Percentiles rank a stretch among this genome's conserved stretches.
Evolutionary conservation across 2,329 filamentous ascomycete genomes (phyloP).

Genomic region (Podosphaera fusca): DNA sequence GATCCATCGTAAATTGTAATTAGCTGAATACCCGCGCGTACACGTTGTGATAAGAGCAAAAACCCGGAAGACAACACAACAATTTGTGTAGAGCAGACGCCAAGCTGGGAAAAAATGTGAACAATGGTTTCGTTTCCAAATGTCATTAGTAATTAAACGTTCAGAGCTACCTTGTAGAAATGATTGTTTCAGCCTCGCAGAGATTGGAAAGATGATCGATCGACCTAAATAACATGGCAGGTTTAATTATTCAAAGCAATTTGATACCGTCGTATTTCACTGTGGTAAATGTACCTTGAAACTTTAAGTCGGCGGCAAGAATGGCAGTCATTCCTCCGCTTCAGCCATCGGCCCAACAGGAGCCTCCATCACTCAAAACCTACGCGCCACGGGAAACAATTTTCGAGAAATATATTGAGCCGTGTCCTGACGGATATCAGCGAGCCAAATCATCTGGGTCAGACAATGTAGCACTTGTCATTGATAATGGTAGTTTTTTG

Average conservation of each 20-base stretch:
- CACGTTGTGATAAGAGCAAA: too few relatives aligned
- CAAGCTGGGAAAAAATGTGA: too few relatives aligned
- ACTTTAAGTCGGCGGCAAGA: neutral
- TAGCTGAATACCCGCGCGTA: neutral
- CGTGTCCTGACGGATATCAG: slow-evolving; percentile 40
- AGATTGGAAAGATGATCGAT: too few relatives aligned
- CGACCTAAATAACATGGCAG: neutral
- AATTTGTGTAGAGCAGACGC: too few relatives aligned
- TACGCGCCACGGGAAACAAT: slow-evolving; percentile 38
- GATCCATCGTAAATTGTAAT: slow-evolving; percentile 36
- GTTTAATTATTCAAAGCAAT: neutral
- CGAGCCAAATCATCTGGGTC: slow-evolving; percentile 31
- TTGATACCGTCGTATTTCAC: too few relatives aligned
- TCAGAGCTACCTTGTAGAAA: too few relatives aligned
- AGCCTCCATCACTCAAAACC: slow-evolving; percentile 29
- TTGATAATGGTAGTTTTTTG: slow-evolving; percentile 65
- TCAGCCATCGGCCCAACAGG: slow-evolving; percentile 20
- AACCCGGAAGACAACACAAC: too few relatives aligned
- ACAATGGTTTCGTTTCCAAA: too few relatives aligned
- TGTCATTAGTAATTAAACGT: too few relatives aligned
- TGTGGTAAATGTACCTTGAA: neutral
- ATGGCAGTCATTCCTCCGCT: slow-evolving; percentile 9
- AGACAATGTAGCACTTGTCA: slow-evolving; percentile 60
- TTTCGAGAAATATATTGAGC: slow-evolving; percentile 31
- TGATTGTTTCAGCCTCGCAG: too few relatives aligned